Evolutionary conservation across 495 filamentous ascomycete genomes (phyloP).

Genomic region (Aspergillus wentii): DNA sequence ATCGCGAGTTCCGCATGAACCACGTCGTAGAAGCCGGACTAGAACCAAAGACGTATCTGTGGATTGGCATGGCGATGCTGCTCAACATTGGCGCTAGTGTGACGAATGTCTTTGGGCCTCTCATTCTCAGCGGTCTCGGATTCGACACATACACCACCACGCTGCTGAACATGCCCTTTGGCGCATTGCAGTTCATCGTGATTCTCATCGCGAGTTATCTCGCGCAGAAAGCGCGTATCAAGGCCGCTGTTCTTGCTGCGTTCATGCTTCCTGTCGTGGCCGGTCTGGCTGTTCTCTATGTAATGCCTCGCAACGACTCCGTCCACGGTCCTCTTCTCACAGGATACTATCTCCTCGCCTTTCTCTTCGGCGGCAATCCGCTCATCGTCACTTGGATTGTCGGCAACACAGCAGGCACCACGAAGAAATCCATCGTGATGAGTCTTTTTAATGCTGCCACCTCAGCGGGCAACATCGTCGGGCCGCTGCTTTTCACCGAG

Average conservation of each 20-base stretch:
- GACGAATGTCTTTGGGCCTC: slow-evolving; percentile 54
- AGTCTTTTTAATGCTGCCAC: slow-evolving; percentile 40
- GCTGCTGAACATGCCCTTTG: slow-evolving; percentile 48
- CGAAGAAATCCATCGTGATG: slow-evolving; percentile 52
- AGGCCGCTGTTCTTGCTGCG: slow-evolving; percentile 40
- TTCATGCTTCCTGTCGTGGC: slow-evolving; percentile 53
- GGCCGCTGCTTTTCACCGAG: slow-evolving; percentile 39
- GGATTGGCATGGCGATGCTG: slow-evolving; percentile 48
- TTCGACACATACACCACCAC: slow-evolving; percentile 52
- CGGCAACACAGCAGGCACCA: slow-evolving; percentile 44
- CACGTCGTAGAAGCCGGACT: slow-evolving; percentile 42
- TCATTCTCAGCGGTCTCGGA: slow-evolving; percentile 57
- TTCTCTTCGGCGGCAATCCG: slow-evolving; percentile 51
- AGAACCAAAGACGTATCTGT: slow-evolving; percentile 47
- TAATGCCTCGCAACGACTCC: slow-evolving; percentile 34
- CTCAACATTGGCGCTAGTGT: slow-evolving; percentile 60
- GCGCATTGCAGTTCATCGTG: slow-evolving; percentile 37
- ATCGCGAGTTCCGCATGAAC: slow-evolving; percentile 38
- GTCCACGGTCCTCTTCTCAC: slow-evolving; percentile 42
- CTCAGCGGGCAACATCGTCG: slow-evolving; percentile 44
- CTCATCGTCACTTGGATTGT: slow-evolving; percentile 48
- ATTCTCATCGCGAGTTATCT: slow-evolving; percentile 40
- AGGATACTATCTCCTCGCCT: slow-evolving; percentile 59
- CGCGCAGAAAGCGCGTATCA: slow-evolving; percentile 45
- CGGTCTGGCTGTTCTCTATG: slow-evolving; percentile 53